Evolutionary conservation across 257 asterid species (phyloP).

Genomic region (Leptodermis oblonga): DNA sequence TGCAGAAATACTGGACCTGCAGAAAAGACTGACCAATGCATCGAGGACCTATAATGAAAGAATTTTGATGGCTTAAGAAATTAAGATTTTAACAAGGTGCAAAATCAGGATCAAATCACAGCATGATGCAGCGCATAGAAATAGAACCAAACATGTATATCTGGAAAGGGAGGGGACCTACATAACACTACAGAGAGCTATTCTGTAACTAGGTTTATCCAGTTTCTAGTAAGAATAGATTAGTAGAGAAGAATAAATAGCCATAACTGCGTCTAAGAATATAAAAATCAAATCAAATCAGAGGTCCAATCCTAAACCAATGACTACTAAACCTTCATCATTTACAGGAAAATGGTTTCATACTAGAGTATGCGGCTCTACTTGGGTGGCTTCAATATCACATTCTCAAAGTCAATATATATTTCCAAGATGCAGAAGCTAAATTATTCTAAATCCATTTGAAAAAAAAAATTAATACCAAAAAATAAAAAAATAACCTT

Average conservation of each 20-base stretch:
- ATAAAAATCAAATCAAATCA: too few relatives aligned
- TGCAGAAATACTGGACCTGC: slow-evolving; percentile 84
- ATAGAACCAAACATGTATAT: not conserved
- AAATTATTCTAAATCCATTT: too few relatives aligned
- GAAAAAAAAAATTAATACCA: too few relatives aligned
- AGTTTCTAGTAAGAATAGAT: not conserved
- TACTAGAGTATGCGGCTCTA: not conserved
- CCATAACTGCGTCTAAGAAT: too few relatives aligned
- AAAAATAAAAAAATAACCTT: too few relatives aligned
- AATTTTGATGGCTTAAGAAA: slow-evolving; percentile 8
- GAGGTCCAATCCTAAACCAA: not conserved
- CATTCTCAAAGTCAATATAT: too few relatives aligned
- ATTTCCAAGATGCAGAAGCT: too few relatives aligned
- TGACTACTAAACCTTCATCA: not conserved
- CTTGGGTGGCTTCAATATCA: too few relatives aligned
- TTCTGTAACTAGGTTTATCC: not conserved
- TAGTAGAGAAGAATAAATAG: not conserved
- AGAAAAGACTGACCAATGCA: slow-evolving; percentile 89
- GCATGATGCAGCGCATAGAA: not conserved
- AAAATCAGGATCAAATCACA: not conserved
- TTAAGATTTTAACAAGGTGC: not conserved
- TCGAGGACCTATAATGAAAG: slow-evolving; percentile 72
- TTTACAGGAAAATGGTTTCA: not conserved
- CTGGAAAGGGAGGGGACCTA: not conserved
- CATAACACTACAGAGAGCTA: not conserved